These are phyloP conservation scores for Coemansia sp. DNA, from an alignment of 192 early-diverging fungal genomes.

Conservation along the genomic window DNA sequence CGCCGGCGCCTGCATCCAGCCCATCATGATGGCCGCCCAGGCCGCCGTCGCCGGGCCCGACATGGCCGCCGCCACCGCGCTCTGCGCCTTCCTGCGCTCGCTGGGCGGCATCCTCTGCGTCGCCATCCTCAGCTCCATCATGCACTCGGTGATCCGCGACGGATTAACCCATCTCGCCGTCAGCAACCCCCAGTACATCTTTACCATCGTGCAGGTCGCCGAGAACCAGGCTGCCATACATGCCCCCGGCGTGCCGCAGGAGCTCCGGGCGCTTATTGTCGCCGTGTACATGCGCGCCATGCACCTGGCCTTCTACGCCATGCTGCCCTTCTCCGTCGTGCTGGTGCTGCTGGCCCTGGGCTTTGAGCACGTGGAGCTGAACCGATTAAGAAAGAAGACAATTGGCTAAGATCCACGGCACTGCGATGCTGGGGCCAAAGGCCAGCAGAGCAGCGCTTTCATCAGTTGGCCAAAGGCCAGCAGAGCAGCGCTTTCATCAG, in stretches of 20 bases:
- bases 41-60: slow-evolving; percentile 58
- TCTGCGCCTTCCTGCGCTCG: slow-evolving; percentile 59
- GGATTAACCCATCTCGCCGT: slow-evolving; percentile 47
- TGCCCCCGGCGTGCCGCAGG: slow-evolving; percentile 18
- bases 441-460: too few relatives aligned
- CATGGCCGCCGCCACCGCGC: slow-evolving; percentile 70
- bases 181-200: slow-evolving; percentile 20
- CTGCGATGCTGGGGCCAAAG: background rate
- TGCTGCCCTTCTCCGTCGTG: slow-evolving; percentile 50
- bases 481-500: background rate
- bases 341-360: slow-evolving; percentile 22
- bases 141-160: slow-evolving; percentile 29
- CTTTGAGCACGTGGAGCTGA: slow-evolving; percentile 38
- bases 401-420: slow-evolving; percentile 7
- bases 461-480: too few relatives aligned
- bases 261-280: slow-evolving; percentile 29
- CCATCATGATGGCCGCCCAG: slow-evolving; percentile 69
- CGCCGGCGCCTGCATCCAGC: slow-evolving; percentile 70
- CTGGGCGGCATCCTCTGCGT: slow-evolving; percentile 45
- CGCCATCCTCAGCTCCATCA: slow-evolving; percentile 43
- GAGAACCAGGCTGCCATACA: slow-evolving; percentile 54
- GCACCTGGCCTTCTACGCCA: slow-evolving; percentile 51
- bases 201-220: slow-evolving; percentile 33
- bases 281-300: slow-evolving; percentile 52
- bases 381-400: slow-evolving; percentile 33